Evolutionary conservation across 306 rosid genomes (phyloP).

Genomic region (Cajanus cajan): DNA sequence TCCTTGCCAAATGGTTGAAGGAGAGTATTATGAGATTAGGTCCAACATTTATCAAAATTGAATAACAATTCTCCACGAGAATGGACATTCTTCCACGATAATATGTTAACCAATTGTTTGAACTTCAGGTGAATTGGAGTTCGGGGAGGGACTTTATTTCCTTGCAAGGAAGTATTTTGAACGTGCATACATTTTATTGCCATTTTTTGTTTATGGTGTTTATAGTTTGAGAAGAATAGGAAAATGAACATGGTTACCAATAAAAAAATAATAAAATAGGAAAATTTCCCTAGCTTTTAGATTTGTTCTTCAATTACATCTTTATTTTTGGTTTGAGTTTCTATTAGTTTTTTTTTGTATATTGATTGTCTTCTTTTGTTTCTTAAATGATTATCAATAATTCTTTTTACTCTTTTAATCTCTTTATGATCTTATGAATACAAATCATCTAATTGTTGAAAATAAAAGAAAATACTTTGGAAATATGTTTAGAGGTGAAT

Average conservation of each 20-base stretch:
- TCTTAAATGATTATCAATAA: neutral
- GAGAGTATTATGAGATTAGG: constrained; percentile 95
- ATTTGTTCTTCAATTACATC: neutral
- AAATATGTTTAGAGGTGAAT: neutral
- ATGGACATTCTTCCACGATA: constrained; percentile 98
- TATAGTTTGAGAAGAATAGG: neutral
- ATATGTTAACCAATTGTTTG: constrained; percentile 91
- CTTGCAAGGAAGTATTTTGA: too few relatives aligned
- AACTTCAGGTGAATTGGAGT: constrained; percentile 73
- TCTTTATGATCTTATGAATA: constrained; percentile 3
- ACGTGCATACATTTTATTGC: constrained; percentile 17
- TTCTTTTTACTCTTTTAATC: neutral
- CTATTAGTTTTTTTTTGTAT: neutral
- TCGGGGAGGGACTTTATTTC: constrained; percentile 14
- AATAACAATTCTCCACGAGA: constrained; percentile 98
- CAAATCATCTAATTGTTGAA: neutral
- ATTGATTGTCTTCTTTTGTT: neutral
- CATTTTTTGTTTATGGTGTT: constrained; percentile 8
- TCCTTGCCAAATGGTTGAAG: constrained; percentile 95
- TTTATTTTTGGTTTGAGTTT: constrained; percentile 8
- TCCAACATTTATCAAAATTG: constrained; percentile 97
- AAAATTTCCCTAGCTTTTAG: neutral
- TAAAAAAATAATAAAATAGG: too few relatives aligned
- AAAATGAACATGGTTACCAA: too few relatives aligned
- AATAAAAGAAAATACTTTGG: neutral